Percentiles rank a stretch among this genome's conserved stretches.
phyloP scores from a whole-genome alignment of 2,329 filamentous ascomycete genomes.

The Ramularia collo-cygni region DNA sequence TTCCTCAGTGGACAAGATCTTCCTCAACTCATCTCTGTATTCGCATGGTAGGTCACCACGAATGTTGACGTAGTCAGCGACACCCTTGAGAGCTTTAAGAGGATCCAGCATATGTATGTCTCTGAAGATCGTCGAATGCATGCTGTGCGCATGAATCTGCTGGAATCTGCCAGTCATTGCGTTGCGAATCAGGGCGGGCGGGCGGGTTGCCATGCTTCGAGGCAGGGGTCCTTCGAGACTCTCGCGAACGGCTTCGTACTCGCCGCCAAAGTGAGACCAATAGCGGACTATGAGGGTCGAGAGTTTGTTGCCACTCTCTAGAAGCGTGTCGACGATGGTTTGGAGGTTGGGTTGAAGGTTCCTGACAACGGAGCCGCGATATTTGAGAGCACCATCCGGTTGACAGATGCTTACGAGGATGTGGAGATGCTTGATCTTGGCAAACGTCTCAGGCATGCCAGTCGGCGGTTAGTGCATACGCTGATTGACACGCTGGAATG shows the following conservation, averaged over 20 bases:
- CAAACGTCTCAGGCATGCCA: conserved; percentile 4
- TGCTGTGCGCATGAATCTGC: conserved; percentile 1
- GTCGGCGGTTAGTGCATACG: too few species aligned
- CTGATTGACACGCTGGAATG: too few species aligned
- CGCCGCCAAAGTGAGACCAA: conserved; percentile 7
- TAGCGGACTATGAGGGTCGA: conserved; percentile 10
- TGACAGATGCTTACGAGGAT: conserved; percentile 4
- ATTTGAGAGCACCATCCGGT: background rate
- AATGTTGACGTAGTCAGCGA: conserved; percentile 7
- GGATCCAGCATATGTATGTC: conserved; percentile 7
- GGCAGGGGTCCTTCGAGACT: conserved; percentile 7
- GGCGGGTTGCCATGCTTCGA: conserved; percentile 3
- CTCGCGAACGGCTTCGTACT: conserved; percentile 8
- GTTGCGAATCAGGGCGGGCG: conserved; percentile 6
- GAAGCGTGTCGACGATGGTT: conserved; percentile 19
- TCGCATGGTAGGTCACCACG: conserved; percentile 8
- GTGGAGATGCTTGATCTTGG: conserved; percentile 12
- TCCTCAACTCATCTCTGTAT: conserved; percentile 7
- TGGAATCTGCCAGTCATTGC: conserved; percentile 3
- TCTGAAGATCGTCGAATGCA: conserved; percentile 6
- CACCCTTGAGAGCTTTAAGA: conserved; percentile 3
- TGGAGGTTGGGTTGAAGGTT: conserved; percentile 5
- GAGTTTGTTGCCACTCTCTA: conserved; percentile 2
- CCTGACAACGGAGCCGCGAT: background rate
- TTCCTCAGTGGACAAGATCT: conserved; percentile 1